Base-by-base conservation (phyloP, 306 rosid genomes). In the Cicer pinnatifidum region DNA sequence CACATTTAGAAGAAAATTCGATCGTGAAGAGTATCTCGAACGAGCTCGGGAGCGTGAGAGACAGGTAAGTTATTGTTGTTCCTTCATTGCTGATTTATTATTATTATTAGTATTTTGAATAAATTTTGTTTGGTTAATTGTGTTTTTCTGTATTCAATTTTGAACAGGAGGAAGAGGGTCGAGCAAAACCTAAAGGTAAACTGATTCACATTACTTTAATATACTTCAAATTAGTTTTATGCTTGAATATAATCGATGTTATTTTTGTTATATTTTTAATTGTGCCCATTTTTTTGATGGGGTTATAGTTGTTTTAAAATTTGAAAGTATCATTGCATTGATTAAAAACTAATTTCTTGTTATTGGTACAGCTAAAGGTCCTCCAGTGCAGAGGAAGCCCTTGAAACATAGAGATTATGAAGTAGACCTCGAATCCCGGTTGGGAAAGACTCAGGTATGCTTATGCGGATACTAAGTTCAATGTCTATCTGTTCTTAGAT, bases 321-420 rank as follows among this genome's bases (percentile, higher is more conserved):
- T 56, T 57, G 15, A 47, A 57, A 28, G 63, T 33, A 35, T n/a
- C 20, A 16, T 47, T 68, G 19, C 40, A 52, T 57, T 71, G 59
- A 75, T 71, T 75, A 16, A 45, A 33, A 3, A 15, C 47, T 58
- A 65, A 46, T 2, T 8, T 76, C 7, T n/a, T 71, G 45, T 69
- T 63, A 8, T 64, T 75, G 69, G 5, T 83, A 75, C 84, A 95
- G 93, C 83, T 0, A 91, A 90, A 83, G 97, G 96, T 50, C 97
- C 97, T 75, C 88, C 75, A 0, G 96, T 87, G 67, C 97, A 90
- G 77, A 87, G 97, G 86, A 88, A 95, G 79, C 97, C 99, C 60
- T 82, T 95, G 86, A 95, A 95, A 79, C 97, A 92, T 67, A 86
- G 99, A 80, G 99, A 95, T 86, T 95, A 85, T 75, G 97, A 90